phyloP scores from a whole-genome alignment of 495 filamentous ascomycete genomes.

The Neurospora sp. region DNA sequence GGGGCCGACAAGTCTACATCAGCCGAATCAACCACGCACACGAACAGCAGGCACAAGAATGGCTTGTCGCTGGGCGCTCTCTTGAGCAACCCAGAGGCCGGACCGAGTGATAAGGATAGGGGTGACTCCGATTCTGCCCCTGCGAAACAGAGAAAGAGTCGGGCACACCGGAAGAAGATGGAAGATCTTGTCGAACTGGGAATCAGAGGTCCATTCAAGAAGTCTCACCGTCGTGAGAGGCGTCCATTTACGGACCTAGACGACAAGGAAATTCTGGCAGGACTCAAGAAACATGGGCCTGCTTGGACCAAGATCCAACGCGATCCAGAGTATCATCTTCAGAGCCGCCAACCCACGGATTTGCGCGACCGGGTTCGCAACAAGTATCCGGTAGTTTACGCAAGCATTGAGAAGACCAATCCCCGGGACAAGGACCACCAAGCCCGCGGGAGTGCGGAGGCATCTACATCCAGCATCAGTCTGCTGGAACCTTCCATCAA shows the following conservation, averaged over 20 bases:
- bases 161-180: conserved; percentile 43
- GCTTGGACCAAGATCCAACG: conserved; percentile 74
- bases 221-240: conserved; percentile 43
- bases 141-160: conserved; percentile 32
- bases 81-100: conserved; percentile 31
- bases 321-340: conserved; percentile 56
- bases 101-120: conserved; percentile 9
- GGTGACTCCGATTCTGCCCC: conserved; percentile 11
- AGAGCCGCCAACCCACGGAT: conserved; percentile 63
- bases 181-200: conserved; percentile 48
- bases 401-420: conserved; percentile 45
- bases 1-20: neutral
- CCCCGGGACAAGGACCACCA: conserved; percentile 27
- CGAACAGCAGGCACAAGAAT: conserved; percentile 17
- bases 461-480: conserved; percentile 12
- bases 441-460: conserved; percentile 5
- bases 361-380: conserved; percentile 75
- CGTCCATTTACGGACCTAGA: conserved; percentile 65
- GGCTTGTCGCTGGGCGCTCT: conserved; percentile 39
- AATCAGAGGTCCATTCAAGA: conserved; percentile 44
- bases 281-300: conserved; percentile 65
- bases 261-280: conserved; percentile 65
- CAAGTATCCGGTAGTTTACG: conserved; percentile 56
- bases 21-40: conserved; percentile 6
- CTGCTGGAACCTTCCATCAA: conserved; percentile 33